These are phyloP conservation scores for Cantharellus cinnabarinus DNA, from an alignment of 768 basidiomycete genomes.

Conservation along the genomic window DNA sequence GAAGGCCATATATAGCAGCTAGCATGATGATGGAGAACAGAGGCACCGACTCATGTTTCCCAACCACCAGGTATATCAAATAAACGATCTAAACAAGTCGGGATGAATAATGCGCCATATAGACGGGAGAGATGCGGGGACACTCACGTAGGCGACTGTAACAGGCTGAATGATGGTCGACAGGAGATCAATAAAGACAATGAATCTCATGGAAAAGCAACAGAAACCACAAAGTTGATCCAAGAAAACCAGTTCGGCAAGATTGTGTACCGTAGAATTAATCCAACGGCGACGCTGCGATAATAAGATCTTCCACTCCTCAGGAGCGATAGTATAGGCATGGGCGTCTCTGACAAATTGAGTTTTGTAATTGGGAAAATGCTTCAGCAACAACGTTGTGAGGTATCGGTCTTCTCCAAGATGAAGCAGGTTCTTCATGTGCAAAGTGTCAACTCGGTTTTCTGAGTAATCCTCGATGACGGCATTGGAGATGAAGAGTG, in stretches of 20 bases:
- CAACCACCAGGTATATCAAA: slow-evolving; percentile 63
- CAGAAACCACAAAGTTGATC: slow-evolving; percentile 92
- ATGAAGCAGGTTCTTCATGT: slow-evolving; percentile 96
- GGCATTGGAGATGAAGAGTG: slow-evolving; percentile 76
- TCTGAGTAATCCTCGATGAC: slow-evolving; percentile 87
- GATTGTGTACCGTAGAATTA: slow-evolving; percentile 95
- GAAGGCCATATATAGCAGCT: slow-evolving; percentile 83
- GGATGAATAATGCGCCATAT: too few relatives aligned
- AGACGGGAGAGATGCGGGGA: too few relatives aligned
- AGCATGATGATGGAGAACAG: slow-evolving; percentile 78
- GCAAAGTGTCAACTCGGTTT: slow-evolving; percentile 88
- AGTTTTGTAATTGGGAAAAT: slow-evolving; percentile 86
- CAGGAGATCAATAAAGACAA: slow-evolving; percentile 90
- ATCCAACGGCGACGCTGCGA: slow-evolving; percentile 99
- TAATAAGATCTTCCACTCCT: slow-evolving; percentile 82
- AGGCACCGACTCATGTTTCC: slow-evolving; percentile 46
- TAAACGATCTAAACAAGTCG: slow-evolving; percentile 46
- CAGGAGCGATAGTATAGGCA: slow-evolving; percentile 87
- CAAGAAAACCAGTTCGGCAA: slow-evolving; percentile 80
- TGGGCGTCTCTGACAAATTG: slow-evolving; percentile 90
- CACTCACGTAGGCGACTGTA: slow-evolving; percentile 71
- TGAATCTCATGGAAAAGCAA: slow-evolving; percentile 97
- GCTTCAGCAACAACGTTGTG: slow-evolving; percentile 85
- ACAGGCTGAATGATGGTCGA: slow-evolving; percentile 73
- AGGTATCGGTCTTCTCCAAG: slow-evolving; percentile 98